Base-by-base conservation (phyloP, 352 stramenopile species). In the Pelagophyceae sp. region DNA sequence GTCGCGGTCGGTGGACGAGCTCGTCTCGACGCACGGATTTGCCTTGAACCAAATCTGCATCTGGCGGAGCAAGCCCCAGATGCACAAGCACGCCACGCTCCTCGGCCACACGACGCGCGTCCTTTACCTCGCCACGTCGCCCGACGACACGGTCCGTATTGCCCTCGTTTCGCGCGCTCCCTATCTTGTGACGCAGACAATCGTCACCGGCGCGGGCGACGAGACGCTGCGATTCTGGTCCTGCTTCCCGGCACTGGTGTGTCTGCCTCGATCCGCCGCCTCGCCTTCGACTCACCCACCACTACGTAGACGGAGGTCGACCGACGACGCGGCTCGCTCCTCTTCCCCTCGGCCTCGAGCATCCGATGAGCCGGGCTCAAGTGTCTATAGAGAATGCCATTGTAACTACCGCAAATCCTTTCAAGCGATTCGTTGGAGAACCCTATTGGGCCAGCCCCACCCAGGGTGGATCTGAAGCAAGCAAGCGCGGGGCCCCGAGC, bases 21-120 rank as follows among this genome's bases (percentile, higher is more conserved):
- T 99, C 77, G 94, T 99, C 76, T 98, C 92, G 77, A 98, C 94
- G n/a, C 95, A 99, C 84, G 95, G 95, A 33, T 99, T 98, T 87
- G 97, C 91, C 77, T 87, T 98, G 32, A 98, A 99, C 89, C 89
- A 93, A 76, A 97, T 99, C 84, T 96, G 97, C 78, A 88, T 98
- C 78, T 98, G 94, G 94, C 93, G 96, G 78, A 98, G 20, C 17
- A 33, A 67, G 23, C 33, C 33, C 5, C 3, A 98, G 82, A 94
- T 94, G 61, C 95, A 81, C 50, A 98, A 98, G 83, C 88, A 98
- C 58, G 92, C 92, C 37, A 98, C 94, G 25, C 85, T 98, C 71
- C 98, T 94, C 1, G 94, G 94, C 25, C 94, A 99, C 83, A 96
- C 92, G 6, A 96, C 94, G 81, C 88, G 95, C 74, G 94, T 99